Base-by-base conservation (phyloP, 1,284 basidiomycete genomes). In the Ustilago vetiveriae region DNA sequence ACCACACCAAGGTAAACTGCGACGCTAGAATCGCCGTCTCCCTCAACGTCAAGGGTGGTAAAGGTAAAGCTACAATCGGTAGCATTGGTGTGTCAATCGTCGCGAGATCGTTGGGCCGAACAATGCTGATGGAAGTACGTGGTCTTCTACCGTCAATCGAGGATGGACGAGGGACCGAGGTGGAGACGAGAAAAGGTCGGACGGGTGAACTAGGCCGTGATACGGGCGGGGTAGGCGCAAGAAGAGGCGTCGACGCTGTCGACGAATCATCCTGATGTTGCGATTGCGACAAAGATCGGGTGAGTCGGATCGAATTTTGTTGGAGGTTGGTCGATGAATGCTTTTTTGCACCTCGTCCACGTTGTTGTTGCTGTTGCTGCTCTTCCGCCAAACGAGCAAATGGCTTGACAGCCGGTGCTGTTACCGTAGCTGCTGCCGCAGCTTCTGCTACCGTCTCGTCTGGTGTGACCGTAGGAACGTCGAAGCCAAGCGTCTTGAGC, bases 1-100 rank as follows among this genome's bases (percentile, higher is more conserved):
- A 81, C 80, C 80, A 82, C 29, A 81, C 72, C 14, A 77, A 37
- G 8, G 79, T 78, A 41, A 82, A 82, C 22, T 78, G 72, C 17
- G 64, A 60, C 6, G 80, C 74, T 0, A 82, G 55, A 5, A 67
- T 22, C 2, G 63, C 73, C 1, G 80, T 82, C 48, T 82, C 65
- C 24, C 51, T 57, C 24, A 80, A 35, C 23, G 77, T 78, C 38
- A 82, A 48, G 21, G 80, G 79, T 6, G 78, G 72, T 10, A 75
- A 47, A 6, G 48, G 38, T 5, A 62, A 8, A 3, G 57, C 43
- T 3, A 50, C 17, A 3, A 49, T 22, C 0, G 50, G 52, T 11
- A 39, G 29, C 1, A 35, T 19, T 4, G 37, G 43, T 13, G 54
- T 27, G 6, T 39, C 35, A 21, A 13, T 32, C 22, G 10, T 49